A percentile compares a stretch with the other conserved stretches of the same genome.
Evolutionary conservation across 768 basidiomycete genomes (phyloP).

Genomic region (Termitomyces sp.): DNA sequence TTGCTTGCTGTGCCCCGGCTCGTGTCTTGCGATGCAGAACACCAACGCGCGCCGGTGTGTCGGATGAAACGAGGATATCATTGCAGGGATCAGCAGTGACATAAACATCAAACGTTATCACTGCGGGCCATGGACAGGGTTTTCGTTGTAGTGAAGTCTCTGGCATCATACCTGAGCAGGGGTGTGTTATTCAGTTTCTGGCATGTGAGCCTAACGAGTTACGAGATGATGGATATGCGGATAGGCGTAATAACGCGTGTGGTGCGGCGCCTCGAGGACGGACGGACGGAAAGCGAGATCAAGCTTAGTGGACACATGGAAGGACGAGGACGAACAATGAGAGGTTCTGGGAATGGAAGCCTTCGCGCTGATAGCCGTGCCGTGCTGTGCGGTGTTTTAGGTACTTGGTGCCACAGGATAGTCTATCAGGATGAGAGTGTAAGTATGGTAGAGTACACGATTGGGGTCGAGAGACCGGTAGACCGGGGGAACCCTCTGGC

Average conservation of each 20-base stretch:
- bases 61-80: too few species aligned
- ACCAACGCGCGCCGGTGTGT: too few species aligned
- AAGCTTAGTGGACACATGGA: neutral
- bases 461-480: too few species aligned
- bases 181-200: neutral
- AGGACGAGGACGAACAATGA: neutral
- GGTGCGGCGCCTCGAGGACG: neutral
- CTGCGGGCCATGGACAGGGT: too few species aligned
- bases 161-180: too few species aligned
- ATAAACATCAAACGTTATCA: too few species aligned
- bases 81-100: too few species aligned
- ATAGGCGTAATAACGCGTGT: neutral
- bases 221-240: neutral
- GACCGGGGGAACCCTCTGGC: too few species aligned
- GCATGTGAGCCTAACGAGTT: neutral
- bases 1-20: too few species aligned
- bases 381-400: neutral
- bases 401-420: neutral
- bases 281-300: neutral
- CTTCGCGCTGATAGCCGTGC: neutral
- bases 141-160: too few species aligned
- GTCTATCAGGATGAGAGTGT: neutral
- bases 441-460: too few species aligned
- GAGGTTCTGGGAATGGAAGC: neutral
- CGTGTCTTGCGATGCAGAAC: too few species aligned